Evolutionary conservation across 1,139 yeast species (phyloP), one percentile per base, ranked within the genome.

Genomic region (Kodamaea sp.): DNA sequence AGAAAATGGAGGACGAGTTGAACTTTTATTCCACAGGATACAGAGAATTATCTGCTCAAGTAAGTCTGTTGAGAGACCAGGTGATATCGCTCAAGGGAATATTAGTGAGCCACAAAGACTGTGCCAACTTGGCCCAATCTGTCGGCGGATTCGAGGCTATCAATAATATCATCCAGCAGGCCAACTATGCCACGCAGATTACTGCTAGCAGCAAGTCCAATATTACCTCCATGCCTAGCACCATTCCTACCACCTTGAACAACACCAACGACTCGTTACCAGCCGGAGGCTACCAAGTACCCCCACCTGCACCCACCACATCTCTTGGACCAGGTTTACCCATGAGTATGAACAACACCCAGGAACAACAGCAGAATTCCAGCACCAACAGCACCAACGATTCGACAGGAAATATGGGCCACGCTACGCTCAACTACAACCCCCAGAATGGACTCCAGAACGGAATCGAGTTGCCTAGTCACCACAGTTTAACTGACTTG

Each of bases 1-100:
- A 78, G 39, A 84, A 83, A 47, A 82, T 92, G 77, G 95, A 90
- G 57, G 79, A 74, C 30, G 95, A 89, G 54, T 70, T 76, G 58
- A 72, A 71, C 22, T 82, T 76, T 48, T 87, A 80, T 57, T 74
- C 87, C 14, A 59, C 73, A 10, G 94, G 90, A 38, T 89, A 87
- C 59, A 76, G 83, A 25, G 78, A 78, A 31, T 63, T 89, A 36
- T 74, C 80, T 12, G 62, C 68, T 3, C 86, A 85, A 42, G 76
- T 83, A 8, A 61, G 67, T 13, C 72, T 70, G 29, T 59, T 85
- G 34, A 64, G 82, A 26, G 83, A 80, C 31, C 86, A 80, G 46
- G 63, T 85, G n/a, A 50, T 72, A 18, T 61, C 70, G 7, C 56
- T 84, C 24, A 69, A 78, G 41, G 59, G 59, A n/a, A 50, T 68